Evolutionary conservation across 768 basidiomycete genomes (phyloP).

Genomic region (Hemileccinum impolitum): DNA sequence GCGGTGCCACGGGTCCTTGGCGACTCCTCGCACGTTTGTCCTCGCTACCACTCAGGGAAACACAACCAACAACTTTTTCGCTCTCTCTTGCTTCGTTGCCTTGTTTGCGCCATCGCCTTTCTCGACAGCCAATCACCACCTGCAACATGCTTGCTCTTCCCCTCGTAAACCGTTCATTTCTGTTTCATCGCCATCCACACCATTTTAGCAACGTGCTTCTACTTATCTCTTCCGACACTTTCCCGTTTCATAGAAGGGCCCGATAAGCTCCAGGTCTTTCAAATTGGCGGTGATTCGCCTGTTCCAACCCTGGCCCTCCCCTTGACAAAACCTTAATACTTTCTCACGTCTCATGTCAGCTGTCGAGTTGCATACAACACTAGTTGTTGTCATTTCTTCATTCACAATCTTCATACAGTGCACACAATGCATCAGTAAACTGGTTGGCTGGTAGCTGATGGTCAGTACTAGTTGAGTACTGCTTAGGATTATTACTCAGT

Average conservation of each 20-base stretch:
- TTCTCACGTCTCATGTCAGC: conserved; percentile 9
- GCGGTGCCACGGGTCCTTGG: conserved; percentile 35
- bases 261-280: conserved; percentile 18
- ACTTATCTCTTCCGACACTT: neutral
- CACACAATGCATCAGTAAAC: too few relatives aligned
- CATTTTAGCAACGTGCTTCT: conserved; percentile 17
- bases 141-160: conserved; percentile 21
- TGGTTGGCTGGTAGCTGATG: too few relatives aligned
- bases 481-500: too few relatives aligned
- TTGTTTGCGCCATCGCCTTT: conserved; percentile 8
- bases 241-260: neutral
- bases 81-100: conserved; percentile 9
- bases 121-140: conserved; percentile 21
- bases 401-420: too few relatives aligned
- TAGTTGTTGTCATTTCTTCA: too few relatives aligned
- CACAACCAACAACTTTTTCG: neutral
- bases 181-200: conserved; percentile 8
- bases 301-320: neutral
- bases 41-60: conserved; percentile 15
- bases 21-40: conserved; percentile 38
- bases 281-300: conserved; percentile 16
- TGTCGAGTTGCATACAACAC: too few relatives aligned
- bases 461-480: too few relatives aligned
- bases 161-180: conserved; percentile 16
- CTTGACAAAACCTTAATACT: conserved; percentile 15